Percentiles rank a stretch among this genome's conserved stretches.
These are phyloP conservation scores for Vitis amurensis DNA, from an alignment of 164 flowering plant species.

Conservation along the genomic window DNA sequence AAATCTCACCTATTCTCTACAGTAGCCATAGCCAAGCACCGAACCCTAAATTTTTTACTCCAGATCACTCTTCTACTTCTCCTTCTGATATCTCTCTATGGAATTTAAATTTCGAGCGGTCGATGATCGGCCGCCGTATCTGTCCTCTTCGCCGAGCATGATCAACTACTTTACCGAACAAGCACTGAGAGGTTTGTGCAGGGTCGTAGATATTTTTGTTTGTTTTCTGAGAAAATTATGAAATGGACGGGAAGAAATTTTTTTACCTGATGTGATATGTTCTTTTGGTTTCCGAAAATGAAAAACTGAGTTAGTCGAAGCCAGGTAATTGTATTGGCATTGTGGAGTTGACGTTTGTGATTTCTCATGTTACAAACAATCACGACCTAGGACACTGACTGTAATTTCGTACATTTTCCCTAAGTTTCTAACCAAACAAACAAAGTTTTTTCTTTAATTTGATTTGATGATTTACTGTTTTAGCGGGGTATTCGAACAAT, in stretches of 20 bases:
- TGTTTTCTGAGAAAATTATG: slow-evolving; percentile 3
- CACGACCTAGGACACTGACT: neutral
- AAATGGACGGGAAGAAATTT: too few species aligned
- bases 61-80: neutral
- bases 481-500: slow-evolving; percentile 2
- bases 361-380: neutral
- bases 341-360: too few species aligned
- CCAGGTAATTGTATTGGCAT: too few species aligned
- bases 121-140: slow-evolving; percentile 9
- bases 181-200: slow-evolving; percentile 12
- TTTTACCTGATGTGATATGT: too few species aligned
- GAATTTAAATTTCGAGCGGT: slow-evolving; percentile 22
- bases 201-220: neutral
- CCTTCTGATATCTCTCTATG: slow-evolving; percentile 9
- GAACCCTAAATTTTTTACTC: neutral
- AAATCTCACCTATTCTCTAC: too few species aligned
- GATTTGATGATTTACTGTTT: neutral
- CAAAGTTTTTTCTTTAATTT: neutral
- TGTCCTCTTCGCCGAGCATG: neutral
- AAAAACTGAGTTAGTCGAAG: too few species aligned
- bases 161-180: slow-evolving; percentile 5
- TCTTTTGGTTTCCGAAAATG: too few species aligned
- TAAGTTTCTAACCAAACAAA: neutral
- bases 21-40: neutral
- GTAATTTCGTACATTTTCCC: neutral